Evolutionary conservation across 768 basidiomycete genomes (phyloP).

Genomic region (Glaciozyma antarctica): DNA sequence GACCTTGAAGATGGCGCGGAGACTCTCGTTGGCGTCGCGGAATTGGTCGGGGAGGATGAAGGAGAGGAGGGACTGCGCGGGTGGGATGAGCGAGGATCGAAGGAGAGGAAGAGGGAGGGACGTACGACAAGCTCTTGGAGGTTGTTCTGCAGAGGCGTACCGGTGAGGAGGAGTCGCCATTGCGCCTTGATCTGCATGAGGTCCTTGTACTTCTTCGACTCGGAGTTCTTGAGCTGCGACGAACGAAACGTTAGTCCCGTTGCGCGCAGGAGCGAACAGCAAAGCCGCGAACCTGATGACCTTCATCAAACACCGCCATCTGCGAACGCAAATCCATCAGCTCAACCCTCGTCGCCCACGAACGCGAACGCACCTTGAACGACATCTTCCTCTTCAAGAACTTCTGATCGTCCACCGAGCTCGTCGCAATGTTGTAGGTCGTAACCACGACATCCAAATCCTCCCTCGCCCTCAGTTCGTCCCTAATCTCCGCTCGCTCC

Average conservation of each 20-base stretch:
- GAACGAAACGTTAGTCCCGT: background rate
- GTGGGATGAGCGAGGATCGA: background rate
- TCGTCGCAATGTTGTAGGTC: slow-evolving; percentile 88
- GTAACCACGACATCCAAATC: slow-evolving; percentile 87
- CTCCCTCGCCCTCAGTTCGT: slow-evolving; percentile 58
- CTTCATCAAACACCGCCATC: slow-evolving; percentile 94
- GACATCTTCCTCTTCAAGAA: slow-evolving; percentile 74
- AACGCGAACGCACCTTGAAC: slow-evolving; percentile 66
- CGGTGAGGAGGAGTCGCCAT: slow-evolving; percentile 88
- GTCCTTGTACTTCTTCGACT: slow-evolving; percentile 89
- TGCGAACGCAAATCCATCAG: slow-evolving; percentile 37
- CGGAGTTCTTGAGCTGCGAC: slow-evolving; percentile 83
- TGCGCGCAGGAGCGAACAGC: background rate
- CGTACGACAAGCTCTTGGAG: slow-evolving; percentile 45
- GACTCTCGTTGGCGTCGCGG: slow-evolving; percentile 58
- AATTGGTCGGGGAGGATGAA: slow-evolving; percentile 93
- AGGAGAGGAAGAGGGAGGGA: slow-evolving; percentile 3
- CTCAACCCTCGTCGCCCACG: background rate
- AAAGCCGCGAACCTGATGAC: slow-evolving; percentile 47
- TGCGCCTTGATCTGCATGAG: slow-evolving; percentile 71
- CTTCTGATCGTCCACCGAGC: slow-evolving; percentile 74
- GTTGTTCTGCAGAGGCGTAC: slow-evolving; percentile 73
- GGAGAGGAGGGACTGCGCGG: slow-evolving; percentile 80
- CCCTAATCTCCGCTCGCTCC: slow-evolving; percentile 63
- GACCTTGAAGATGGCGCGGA: slow-evolving; percentile 93